Percentiles rank a stretch among this genome's conserved stretches.
These are phyloP conservation scores for Boehmeria nivea DNA, from an alignment of 306 rosid genomes.

Conservation along the genomic window DNA sequence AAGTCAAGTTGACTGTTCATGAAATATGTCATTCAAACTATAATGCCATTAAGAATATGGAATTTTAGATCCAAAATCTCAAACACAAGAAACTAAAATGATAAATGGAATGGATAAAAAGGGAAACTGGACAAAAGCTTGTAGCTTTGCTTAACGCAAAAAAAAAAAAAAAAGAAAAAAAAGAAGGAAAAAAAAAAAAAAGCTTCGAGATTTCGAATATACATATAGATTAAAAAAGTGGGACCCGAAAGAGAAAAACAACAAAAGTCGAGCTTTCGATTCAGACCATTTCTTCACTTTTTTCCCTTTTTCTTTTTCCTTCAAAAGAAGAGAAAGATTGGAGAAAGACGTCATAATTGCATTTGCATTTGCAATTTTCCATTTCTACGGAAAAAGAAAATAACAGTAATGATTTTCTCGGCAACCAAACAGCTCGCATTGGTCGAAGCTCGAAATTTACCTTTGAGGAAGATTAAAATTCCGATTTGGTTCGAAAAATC, in stretches of 20 bases:
- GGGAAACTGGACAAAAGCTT: neutral
- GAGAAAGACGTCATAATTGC: too few relatives aligned
- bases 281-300: too few relatives aligned
- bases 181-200: neutral
- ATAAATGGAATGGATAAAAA: neutral
- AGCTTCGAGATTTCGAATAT: neutral
- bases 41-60: constrained; percentile 1
- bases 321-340: too few relatives aligned
- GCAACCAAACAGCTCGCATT: neutral
- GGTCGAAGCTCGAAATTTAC: constrained; percentile 3
- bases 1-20: neutral
- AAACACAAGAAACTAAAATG: too few relatives aligned
- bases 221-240: too few relatives aligned
- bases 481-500: neutral
- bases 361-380: too few relatives aligned
- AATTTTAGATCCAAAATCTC: constrained; percentile 18
- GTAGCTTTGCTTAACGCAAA: too few relatives aligned
- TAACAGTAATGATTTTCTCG: constrained; percentile 5
- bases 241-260: too few relatives aligned
- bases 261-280: too few relatives aligned
- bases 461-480: constrained; percentile 6
- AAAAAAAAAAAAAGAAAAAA: too few relatives aligned
- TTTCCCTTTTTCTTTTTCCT: too few relatives aligned
- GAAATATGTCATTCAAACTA: neutral
- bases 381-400: too few relatives aligned